A percentile compares a stretch with the other conserved stretches of the same genome.
Evolutionary conservation across 2,329 filamentous ascomycete species (phyloP).

Genomic region (Apiospora saccharicola): DNA sequence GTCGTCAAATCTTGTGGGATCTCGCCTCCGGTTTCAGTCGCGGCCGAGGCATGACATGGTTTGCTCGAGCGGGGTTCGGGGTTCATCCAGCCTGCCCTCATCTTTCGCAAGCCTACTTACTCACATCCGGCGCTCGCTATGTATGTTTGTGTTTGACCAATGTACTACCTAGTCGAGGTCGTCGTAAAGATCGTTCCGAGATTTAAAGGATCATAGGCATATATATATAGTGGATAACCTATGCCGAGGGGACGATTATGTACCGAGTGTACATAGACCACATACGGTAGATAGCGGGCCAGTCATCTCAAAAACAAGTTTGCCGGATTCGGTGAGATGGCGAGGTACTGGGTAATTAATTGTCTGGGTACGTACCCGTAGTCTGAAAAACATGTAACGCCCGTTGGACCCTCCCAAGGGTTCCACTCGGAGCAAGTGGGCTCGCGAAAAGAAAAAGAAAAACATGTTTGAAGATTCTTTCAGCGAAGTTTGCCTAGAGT

Average conservation of each 20-base stretch:
- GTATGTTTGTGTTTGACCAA: background rate
- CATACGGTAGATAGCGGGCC: background rate
- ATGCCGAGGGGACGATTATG: background rate
- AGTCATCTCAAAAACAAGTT: conserved; percentile 7
- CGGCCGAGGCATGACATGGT: background rate
- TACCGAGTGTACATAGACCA: background rate
- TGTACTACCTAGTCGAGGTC: background rate
- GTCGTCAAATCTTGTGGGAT: conserved; percentile 3
- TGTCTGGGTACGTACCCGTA: background rate
- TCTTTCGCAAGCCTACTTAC: background rate
- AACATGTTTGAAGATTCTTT: conserved; percentile 19
- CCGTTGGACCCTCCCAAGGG: background rate
- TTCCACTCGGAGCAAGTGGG: conserved; percentile 2
- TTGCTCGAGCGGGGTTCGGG: background rate
- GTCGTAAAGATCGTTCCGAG: conserved; percentile 13
- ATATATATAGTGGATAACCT: background rate
- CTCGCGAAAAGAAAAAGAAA: background rate
- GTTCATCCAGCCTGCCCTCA: background rate
- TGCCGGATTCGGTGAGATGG: conserved; percentile 1
- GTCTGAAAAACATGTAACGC: conserved; percentile 6
- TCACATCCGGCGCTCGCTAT: background rate
- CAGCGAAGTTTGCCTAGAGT: background rate
- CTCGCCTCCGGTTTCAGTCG: background rate
- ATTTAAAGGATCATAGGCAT: background rate
- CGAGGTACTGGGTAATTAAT: background rate